Percentiles rank a stretch among this genome's conserved stretches.
Conservation (phyloP, 1,284 basidiomycete genomes). For the Bondarzewia mesenterica region DNA sequence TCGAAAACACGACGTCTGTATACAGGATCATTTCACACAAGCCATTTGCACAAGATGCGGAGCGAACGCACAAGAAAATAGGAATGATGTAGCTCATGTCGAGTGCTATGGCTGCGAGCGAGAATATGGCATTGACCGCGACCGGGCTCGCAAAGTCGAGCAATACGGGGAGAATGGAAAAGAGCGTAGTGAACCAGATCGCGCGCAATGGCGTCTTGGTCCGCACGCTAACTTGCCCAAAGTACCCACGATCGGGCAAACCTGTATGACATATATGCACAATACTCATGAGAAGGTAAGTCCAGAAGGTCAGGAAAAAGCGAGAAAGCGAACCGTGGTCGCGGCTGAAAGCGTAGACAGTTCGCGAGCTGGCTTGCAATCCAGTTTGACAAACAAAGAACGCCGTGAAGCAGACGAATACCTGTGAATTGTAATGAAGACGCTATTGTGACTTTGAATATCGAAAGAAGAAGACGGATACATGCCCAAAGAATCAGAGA, state of each 20-base stretch:
- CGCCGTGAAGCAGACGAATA: constrained; percentile 72
- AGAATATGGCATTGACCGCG: constrained; percentile 81
- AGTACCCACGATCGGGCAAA: constrained; percentile 76
- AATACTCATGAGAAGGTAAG: too few species aligned
- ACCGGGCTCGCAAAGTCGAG: constrained; percentile 73
- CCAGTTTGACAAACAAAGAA: constrained; percentile 80
- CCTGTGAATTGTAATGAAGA: too few species aligned
- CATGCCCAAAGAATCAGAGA: constrained; percentile 70
- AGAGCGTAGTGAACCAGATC: constrained; percentile 71
- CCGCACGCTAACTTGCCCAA: constrained; percentile 56
- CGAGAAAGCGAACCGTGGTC: too few species aligned
- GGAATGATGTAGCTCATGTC: constrained; percentile 72
- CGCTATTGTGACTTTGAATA: too few species aligned
- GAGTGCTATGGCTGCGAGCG: constrained; percentile 66
- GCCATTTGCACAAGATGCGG: too few species aligned
- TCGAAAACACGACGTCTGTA: constrained; percentile 55
- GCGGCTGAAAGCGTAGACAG: constrained; percentile 86
- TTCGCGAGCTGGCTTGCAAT: constrained; percentile 81
- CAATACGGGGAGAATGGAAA: constrained; percentile 65
- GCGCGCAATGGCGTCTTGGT: constrained; percentile 79
- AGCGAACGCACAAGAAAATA: constrained; percentile 49
- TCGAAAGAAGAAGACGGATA: too few species aligned
- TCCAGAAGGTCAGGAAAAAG: too few species aligned
- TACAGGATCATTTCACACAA: too few species aligned
- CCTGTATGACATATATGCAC: too few species aligned